Conservation (phyloP, 352 stramenopile genomes). For the Globisporangium radiosum region DNA sequence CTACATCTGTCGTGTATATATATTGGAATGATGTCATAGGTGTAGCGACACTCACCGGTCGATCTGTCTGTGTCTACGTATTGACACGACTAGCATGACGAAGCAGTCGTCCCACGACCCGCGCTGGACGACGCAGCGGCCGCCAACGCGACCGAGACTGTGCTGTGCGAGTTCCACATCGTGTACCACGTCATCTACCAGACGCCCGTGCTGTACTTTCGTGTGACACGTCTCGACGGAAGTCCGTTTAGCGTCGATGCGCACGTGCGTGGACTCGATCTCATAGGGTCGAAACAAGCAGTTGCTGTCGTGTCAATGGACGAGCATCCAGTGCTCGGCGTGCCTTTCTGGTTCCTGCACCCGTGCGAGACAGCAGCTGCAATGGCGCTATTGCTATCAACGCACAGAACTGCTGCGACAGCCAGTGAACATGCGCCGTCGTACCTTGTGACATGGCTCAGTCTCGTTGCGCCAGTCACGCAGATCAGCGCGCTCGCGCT, state of each 20-base stretch:
- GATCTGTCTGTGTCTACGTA: background rate
- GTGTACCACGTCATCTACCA: constrained; percentile 76
- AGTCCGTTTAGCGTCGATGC: constrained; percentile 16
- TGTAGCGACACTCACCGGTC: too few species aligned
- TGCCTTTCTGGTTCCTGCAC: constrained; percentile 68
- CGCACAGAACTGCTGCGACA: background rate
- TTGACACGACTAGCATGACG: constrained; percentile 1
- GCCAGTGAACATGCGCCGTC: constrained; percentile 2
- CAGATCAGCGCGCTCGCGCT: constrained; percentile 16
- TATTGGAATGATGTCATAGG: too few species aligned
- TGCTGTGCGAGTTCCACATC: constrained; percentile 76
- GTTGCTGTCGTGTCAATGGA: constrained; percentile 52
- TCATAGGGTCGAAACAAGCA: constrained; percentile 28
- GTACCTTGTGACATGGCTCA: constrained; percentile 70
- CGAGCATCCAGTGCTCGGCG: constrained; percentile 58
- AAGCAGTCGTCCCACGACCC: constrained; percentile 1
- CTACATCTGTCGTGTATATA: too few species aligned
- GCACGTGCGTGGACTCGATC: constrained; percentile 20
- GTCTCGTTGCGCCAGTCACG: constrained; percentile 64
- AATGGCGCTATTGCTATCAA: constrained; percentile 52
- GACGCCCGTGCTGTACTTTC: constrained; percentile 72
- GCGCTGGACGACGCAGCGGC: background rate
- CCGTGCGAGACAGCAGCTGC: constrained; percentile 67
- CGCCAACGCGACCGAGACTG: constrained; percentile 11
- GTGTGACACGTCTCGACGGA: constrained; percentile 29